Base-by-base conservation (phyloP, 495 filamentous ascomycete species). In the Penicillium malachiteum region DNA sequence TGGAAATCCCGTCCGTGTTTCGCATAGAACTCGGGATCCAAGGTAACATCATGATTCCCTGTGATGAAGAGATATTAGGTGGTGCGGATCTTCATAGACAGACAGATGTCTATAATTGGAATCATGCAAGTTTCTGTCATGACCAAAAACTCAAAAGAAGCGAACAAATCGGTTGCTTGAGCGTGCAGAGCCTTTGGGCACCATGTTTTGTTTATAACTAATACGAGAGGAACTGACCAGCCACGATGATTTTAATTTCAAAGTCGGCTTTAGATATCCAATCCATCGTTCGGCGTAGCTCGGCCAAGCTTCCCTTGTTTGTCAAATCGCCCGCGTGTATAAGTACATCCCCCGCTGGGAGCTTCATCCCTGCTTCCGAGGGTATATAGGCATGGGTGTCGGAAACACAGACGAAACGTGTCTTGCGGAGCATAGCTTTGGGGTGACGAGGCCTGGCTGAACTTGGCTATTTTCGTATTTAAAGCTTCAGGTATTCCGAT, bases 31-130 rank as follows among this genome's bases (percentile, higher is more conserved):
- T 67, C 60, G 16, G 63, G 52, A 65, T 92, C 89, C 5, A 94
- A 74, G 0, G 87, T 88, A 46, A 92, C 76, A 60, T 94, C 90
- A 63, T 94, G 90, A 63, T 93, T 94, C 21, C 89, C 87, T 90
- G 55, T 62, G 44, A 13, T 30, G n/a, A n/a, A n/a, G n/a, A 37
- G 30, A 26, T 48, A 31, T 48, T 49, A 21, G n/a, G 33, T 9
- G 43, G 50, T 13, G 35, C 8, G 43, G 6, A 46, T 5, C 17
- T 26, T 46, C 2, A 46, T 7, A 30, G 8, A 16, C 26, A 13
- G 17, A 26, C 26, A 4, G 3, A 21, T 5, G 7, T 42, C 5
- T 26, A 40, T 32, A 11, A 14, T 5, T 33, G 13, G 34, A 37
- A 52, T 21, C 32, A 40, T 17, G 51, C 41, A 44, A 54, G 30